Percentiles rank a stretch among this genome's conserved stretches.
These are phyloP conservation scores for Boletus reticuloceps DNA, from an alignment of 768 basidiomycete genomes.

Conservation along the genomic window DNA sequence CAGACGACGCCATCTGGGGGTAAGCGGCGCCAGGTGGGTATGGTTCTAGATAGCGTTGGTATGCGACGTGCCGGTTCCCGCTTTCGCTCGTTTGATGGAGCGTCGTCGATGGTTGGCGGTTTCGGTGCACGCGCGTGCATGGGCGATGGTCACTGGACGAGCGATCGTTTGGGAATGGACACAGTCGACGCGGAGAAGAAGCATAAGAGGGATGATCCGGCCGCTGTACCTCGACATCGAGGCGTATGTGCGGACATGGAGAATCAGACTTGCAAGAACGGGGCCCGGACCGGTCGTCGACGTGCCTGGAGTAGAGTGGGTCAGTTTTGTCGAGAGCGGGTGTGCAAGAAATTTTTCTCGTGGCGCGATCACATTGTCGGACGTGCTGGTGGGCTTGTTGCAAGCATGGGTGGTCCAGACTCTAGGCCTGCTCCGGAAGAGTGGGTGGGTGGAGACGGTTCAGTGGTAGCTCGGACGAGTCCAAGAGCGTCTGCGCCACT, in stretches of 20 bases:
- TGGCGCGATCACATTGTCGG: slow-evolving; percentile 9
- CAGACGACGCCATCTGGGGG: neutral
- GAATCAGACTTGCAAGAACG: neutral
- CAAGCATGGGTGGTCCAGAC: neutral
- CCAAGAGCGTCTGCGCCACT: slow-evolving; percentile 6
- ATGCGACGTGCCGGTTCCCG: neutral
- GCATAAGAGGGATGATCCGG: slow-evolving; percentile 14
- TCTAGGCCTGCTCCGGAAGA: neutral
- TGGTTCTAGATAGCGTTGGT: neutral
- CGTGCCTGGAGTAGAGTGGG: neutral
- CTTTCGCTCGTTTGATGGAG: neutral
- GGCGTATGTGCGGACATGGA: neutral
- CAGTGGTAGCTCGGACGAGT: neutral
- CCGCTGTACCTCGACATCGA: slow-evolving; percentile 3
- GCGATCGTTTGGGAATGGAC: neutral
- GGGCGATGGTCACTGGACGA: neutral
- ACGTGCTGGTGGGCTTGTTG: neutral
- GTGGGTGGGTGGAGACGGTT: too few species aligned
- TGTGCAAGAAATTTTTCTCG: slow-evolving; percentile 5
- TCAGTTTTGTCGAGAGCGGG: slow-evolving; percentile 2
- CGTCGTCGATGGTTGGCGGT: neutral
- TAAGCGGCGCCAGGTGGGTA: neutral
- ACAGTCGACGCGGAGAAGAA: neutral
- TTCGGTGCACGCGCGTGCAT: neutral
- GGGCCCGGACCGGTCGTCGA: neutral